phyloP scores from a whole-genome alignment of 441 rosid genomes.

The Syzygium malaccense region DNA sequence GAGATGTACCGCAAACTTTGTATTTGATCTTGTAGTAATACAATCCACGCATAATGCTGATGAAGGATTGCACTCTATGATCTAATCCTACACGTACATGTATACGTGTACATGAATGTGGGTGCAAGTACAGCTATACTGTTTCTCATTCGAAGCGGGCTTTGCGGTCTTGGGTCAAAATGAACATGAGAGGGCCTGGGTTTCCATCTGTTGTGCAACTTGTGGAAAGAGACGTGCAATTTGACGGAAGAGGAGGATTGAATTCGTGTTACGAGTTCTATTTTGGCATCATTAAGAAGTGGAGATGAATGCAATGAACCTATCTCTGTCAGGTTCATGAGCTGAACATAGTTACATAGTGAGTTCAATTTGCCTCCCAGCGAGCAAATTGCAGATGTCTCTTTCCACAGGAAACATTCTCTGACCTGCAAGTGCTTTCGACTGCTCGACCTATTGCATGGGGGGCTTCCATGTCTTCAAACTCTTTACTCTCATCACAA shows the following conservation, averaged over 20 bases:
- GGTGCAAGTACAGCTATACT: no score
- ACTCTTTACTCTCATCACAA: not conserved
- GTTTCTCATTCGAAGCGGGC: not conserved
- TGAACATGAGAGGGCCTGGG: not conserved
- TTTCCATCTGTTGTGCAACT: not conserved
- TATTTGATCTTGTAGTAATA: not conserved
- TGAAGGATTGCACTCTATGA: not conserved
- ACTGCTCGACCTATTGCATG: not conserved
- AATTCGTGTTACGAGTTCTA: not conserved
- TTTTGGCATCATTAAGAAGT: not conserved
- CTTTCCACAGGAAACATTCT: not conserved
- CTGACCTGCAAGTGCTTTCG: not conserved
- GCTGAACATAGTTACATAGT: not conserved
- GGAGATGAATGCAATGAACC: not conserved
- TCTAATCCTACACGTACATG: not conserved
- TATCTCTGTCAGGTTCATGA: not conserved
- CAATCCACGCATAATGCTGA: not conserved
- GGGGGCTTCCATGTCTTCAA: no score
- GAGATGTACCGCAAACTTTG: no score
- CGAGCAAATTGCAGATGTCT: not conserved
- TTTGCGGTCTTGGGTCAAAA: not conserved
- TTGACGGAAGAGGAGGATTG: not conserved
- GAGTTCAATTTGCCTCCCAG: not conserved
- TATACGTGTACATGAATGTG: no score
- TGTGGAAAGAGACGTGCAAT: not conserved